phyloP scores from a whole-genome alignment of 73 alveolate genomes.

The Paraurostyla sp. region DNA sequence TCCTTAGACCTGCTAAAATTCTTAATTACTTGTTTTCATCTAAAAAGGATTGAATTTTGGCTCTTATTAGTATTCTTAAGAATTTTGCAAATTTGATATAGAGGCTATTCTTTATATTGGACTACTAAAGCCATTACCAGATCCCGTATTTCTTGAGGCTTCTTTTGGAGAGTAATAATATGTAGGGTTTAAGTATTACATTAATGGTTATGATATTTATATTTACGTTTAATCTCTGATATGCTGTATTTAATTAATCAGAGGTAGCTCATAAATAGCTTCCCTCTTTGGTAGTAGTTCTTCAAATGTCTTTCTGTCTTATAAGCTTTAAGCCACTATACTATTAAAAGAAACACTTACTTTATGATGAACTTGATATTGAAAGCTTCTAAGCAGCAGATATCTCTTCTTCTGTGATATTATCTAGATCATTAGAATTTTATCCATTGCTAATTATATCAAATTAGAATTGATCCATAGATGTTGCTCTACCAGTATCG shows the following conservation, averaged over 20 bases:
- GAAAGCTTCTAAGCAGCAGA: neutral
- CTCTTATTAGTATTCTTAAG: neutral
- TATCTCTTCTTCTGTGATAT: slow-evolving; percentile 54
- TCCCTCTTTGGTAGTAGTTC: slow-evolving; percentile 22
- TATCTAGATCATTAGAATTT: slow-evolving; percentile 21
- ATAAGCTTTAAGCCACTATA: slow-evolving; percentile 1
- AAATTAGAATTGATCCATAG: neutral
- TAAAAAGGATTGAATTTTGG: neutral
- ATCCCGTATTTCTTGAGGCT: no score
- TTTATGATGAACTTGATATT: slow-evolving; percentile 11
- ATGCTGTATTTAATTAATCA: no score
- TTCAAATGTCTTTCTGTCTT: slow-evolving; percentile 3
- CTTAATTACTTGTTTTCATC: neutral
- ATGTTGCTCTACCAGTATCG: neutral
- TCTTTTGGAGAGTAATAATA: neutral
- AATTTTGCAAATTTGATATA: neutral
- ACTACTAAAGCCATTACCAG: no score
- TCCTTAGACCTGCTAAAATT: no score
- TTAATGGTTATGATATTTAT: neutral
- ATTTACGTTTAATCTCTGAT: no score
- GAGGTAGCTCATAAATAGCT: neutral
- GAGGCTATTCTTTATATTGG: neutral
- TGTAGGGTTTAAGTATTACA: no score
- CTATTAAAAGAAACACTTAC: neutral
- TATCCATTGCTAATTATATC: slow-evolving; percentile 15